Conservation (phyloP, 352 stramenopile species). For the Blastocystis hominis region DNA sequence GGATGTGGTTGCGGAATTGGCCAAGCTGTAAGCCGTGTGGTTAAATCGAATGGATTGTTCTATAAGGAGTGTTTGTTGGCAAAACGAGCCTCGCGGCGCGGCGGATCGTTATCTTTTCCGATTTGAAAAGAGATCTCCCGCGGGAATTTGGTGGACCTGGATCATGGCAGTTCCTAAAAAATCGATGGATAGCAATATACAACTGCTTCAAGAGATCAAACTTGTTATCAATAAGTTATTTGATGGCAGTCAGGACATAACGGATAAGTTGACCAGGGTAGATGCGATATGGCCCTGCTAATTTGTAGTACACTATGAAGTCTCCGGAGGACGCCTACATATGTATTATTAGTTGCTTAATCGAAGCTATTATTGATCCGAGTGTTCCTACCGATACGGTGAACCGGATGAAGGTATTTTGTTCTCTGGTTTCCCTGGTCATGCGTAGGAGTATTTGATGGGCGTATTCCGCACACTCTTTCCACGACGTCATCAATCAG, state of each 20-base stretch:
- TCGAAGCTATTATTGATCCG: not conserved
- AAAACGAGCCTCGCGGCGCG: not conserved
- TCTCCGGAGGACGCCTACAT: constrained; percentile 5
- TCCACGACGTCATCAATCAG: not conserved
- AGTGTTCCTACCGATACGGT: not conserved
- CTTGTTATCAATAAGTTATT: not conserved
- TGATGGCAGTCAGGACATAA: not conserved
- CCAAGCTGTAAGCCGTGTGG: constrained; percentile 12
- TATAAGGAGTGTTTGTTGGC: constrained; percentile 18
- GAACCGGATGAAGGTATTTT: constrained; percentile 9
- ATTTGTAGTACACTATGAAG: not conserved
- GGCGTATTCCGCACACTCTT: not conserved
- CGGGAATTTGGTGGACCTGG: not conserved
- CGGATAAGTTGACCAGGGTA: not conserved
- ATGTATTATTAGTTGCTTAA: not conserved
- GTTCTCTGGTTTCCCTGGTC: not conserved
- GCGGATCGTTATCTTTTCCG: not conserved
- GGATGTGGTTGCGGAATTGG: constrained; percentile 24
- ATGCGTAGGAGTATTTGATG: not conserved
- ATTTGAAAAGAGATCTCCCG: not conserved
- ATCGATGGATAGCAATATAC: constrained; percentile 36
- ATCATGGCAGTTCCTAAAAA: not conserved
- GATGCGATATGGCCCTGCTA: not conserved
- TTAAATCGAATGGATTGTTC: constrained; percentile 2
- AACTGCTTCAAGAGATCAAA: not conserved